Evolutionary conservation across 352 stramenopile genomes (phyloP).

Genomic region (Phytophthora sojae): DNA sequence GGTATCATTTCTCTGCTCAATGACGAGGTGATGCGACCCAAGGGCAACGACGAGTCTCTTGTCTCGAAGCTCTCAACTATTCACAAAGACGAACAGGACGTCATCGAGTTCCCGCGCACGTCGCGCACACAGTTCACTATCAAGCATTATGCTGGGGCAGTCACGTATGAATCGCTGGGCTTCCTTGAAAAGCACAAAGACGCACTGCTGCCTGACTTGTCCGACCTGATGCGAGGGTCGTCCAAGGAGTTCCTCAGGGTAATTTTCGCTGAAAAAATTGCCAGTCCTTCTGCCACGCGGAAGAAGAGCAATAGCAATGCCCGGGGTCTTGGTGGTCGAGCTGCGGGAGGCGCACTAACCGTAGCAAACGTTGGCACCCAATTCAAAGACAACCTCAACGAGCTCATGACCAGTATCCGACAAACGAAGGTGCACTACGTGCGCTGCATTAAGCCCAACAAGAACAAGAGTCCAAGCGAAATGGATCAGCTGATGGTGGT

Average conservation of each 20-base stretch:
- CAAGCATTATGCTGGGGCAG: conserved; percentile 93
- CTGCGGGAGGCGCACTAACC: conserved; percentile 55
- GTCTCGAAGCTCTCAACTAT: conserved; percentile 81
- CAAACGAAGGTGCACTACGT: conserved; percentile 98
- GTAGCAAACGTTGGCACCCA: conserved; percentile 79
- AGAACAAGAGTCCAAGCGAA: conserved; percentile 89
- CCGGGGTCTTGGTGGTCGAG: conserved; percentile 40
- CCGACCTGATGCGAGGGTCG: conserved; percentile 78
- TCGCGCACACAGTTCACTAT: conserved; percentile 92
- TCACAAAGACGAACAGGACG: conserved; percentile 78
- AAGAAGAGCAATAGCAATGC: conserved; percentile 38
- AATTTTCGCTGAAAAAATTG: conserved; percentile 59
- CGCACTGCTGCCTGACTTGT: conserved; percentile 94
- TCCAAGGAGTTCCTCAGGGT: conserved; percentile 65
- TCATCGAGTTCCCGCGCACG: conserved; percentile 83
- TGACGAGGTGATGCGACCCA: conserved; percentile 89
- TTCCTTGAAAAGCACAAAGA: conserved; percentile 98
- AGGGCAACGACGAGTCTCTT: conserved; percentile 86
- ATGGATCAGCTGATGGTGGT: conserved; percentile 94
- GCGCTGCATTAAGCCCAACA: conserved; percentile 99
- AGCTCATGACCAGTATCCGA: conserved; percentile 95
- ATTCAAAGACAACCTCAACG: conserved; percentile 92
- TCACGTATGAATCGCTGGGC: conserved; percentile 92
- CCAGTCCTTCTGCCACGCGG: conserved; percentile 17
- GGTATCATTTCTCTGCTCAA: conserved; percentile 92